These are phyloP conservation scores for Podaxis sp. DNA, from an alignment of 768 basidiomycete genomes.

Conservation along the genomic window DNA sequence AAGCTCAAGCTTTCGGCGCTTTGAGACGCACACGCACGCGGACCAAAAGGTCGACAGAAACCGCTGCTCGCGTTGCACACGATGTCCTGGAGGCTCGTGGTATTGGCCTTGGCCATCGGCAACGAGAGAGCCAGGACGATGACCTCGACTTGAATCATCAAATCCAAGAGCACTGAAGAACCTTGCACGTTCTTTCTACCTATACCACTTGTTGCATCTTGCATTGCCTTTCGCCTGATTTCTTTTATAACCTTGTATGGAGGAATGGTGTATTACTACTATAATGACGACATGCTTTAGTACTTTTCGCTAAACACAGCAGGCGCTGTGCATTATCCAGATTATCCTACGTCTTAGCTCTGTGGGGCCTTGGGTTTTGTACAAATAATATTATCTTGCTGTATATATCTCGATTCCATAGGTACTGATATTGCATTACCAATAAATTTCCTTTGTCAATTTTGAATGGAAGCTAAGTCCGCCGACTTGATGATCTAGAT, in stretches of 20 bases:
- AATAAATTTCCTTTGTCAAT: background rate
- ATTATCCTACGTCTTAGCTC: conserved; percentile 2
- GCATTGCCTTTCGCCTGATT: background rate
- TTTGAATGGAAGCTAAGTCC: background rate
- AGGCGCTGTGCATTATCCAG: conserved; percentile 3
- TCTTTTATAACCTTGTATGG: conserved; percentile 5
- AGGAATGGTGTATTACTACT: conserved; percentile 9
- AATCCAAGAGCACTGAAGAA: background rate
- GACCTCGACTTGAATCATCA: conserved; percentile 30
- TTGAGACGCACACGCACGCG: conserved; percentile 74
- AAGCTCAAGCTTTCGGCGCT: conserved; percentile 86
- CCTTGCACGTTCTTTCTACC: background rate
- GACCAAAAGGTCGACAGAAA: conserved; percentile 69
- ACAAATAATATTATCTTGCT: conserved; percentile 10
- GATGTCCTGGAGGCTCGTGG: conserved; percentile 82
- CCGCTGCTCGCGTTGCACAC: conserved; percentile 66
- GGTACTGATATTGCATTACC: background rate
- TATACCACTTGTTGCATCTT: background rate
- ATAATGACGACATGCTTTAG: background rate
- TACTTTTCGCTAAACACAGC: background rate
- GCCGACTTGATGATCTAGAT: background rate
- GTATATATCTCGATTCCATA: conserved; percentile 5
- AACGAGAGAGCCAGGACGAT: conserved; percentile 31
- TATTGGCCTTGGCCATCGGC: conserved; percentile 32
- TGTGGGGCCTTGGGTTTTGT: conserved; percentile 3